Evolutionary conservation across 179 eudicot genomes (phyloP).

Genomic region (Spinacia oleracea): DNA sequence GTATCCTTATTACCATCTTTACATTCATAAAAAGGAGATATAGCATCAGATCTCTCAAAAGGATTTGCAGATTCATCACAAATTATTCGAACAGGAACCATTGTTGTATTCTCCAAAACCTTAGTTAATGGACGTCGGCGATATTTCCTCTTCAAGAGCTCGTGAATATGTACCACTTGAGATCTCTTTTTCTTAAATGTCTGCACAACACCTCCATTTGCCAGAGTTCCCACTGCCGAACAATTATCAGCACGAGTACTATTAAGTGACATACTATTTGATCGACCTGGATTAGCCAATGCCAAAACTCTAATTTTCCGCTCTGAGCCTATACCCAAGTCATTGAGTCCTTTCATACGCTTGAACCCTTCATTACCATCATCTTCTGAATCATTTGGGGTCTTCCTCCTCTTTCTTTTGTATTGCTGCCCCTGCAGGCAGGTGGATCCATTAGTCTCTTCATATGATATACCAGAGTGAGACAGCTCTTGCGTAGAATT

Average conservation of each 20-base stretch:
- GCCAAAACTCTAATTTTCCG: constrained; percentile 28
- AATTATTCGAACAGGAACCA: constrained; percentile 67
- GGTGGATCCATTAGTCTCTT: constrained; percentile 45
- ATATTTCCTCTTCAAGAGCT: constrained; percentile 60
- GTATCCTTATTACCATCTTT: constrained; percentile 47
- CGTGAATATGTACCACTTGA: constrained; percentile 62
- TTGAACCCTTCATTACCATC: constrained; percentile 80
- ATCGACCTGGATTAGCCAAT: constrained; percentile 29
- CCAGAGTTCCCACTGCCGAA: constrained; percentile 17
- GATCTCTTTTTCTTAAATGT: constrained; percentile 67
- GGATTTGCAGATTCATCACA: constrained; percentile 56
- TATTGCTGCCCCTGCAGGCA: constrained; percentile 35
- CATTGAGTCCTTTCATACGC: constrained; percentile 88
- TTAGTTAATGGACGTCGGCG: constrained; percentile 68
- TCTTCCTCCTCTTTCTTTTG: constrained; percentile 42
- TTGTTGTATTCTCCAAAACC: constrained; percentile 56
- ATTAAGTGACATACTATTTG: constrained; percentile 18
- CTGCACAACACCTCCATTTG: constrained; percentile 40
- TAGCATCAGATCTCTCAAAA: constrained; percentile 38
- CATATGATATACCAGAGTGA: constrained; percentile 63
- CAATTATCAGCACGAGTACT: constrained; percentile 20
- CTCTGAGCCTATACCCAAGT: constrained; percentile 47
- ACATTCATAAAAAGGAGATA: constrained; percentile 38
- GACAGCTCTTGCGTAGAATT: constrained; percentile 55
- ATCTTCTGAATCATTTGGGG: constrained; percentile 89